Percentiles rank a stretch among this genome's conserved stretches.
These are phyloP conservation scores for Tricholoma sp. DNA, from an alignment of 768 basidiomycete species.

Conservation along the genomic window DNA sequence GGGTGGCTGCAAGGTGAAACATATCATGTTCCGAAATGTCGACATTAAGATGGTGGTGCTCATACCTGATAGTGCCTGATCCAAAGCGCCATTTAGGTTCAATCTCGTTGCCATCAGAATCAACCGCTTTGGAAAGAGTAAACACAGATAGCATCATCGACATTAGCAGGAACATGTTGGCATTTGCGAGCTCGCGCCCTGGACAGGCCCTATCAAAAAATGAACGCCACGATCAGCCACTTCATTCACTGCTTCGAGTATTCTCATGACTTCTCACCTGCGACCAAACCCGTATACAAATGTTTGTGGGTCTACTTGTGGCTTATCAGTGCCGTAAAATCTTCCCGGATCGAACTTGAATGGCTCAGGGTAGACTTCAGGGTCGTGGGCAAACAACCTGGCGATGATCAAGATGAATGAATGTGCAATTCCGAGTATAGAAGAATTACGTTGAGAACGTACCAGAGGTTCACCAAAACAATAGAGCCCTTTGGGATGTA, in stretches of 20 bases:
- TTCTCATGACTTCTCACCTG: slow-evolving; percentile 21
- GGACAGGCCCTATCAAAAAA: slow-evolving; percentile 29
- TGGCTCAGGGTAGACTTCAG: slow-evolving; percentile 30
- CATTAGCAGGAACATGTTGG: slow-evolving; percentile 16
- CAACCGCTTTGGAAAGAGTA: slow-evolving; percentile 24
- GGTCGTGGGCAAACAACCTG: slow-evolving; percentile 31
- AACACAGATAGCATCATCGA: slow-evolving; percentile 28
- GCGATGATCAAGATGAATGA: not conserved
- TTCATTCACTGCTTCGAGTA: not conserved
- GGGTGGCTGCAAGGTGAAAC: slow-evolving; percentile 4
- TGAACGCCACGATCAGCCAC: not conserved
- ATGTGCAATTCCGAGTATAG: not conserved
- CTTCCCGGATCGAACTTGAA: slow-evolving; percentile 40
- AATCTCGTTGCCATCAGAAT: slow-evolving; percentile 21
- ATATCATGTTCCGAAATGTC: not conserved
- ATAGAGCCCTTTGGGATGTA: slow-evolving; percentile 38
- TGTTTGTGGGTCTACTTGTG: slow-evolving; percentile 24
- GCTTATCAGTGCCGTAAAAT: slow-evolving; percentile 31
- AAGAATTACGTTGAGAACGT: not conserved
- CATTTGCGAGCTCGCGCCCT: slow-evolving; percentile 27
- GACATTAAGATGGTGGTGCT: too few relatives aligned
- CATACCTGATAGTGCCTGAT: slow-evolving; percentile 11
- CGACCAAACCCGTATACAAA: slow-evolving; percentile 37
- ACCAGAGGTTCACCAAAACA: slow-evolving; percentile 32
- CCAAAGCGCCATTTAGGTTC: slow-evolving; percentile 6